Evolutionary conservation across 805 yeast species (phyloP).

Genomic region (Ogataea nakhonphanomensis): DNA sequence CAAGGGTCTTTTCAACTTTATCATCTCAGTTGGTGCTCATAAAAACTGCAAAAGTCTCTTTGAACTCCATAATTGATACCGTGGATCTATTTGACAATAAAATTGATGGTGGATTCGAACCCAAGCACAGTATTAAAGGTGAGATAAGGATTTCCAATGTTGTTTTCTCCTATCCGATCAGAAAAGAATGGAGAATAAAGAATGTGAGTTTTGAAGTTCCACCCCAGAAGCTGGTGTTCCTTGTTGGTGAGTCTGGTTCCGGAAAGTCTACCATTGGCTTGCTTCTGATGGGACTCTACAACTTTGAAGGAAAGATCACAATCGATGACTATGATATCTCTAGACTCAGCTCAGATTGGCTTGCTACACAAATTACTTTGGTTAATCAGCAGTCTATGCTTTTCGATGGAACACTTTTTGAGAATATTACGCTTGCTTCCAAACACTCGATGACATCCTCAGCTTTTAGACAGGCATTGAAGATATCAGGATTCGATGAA

Average conservation of each 20-base stretch:
- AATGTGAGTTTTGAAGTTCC: conserved; percentile 45
- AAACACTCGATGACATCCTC: conserved; percentile 16
- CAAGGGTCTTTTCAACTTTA: conserved; percentile 53
- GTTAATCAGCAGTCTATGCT: conserved; percentile 70
- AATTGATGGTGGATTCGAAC: conserved; percentile 14
- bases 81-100: conserved; percentile 22
- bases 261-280: conserved; percentile 85
- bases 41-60: conserved; percentile 72
- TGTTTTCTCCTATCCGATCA: conserved; percentile 58
- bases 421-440: conserved; percentile 48
- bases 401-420: conserved; percentile 58
- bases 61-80: conserved; percentile 44
- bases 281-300: conserved; percentile 59
- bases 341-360: conserved; percentile 45
- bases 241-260: conserved; percentile 87
- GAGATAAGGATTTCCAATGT: conserved; percentile 54
- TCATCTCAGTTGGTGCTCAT: conserved; percentile 56
- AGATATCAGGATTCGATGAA: conserved; percentile 49
- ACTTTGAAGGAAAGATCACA: conserved; percentile 53
- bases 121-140: conserved; percentile 38
- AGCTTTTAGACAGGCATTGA: conserved; percentile 42
- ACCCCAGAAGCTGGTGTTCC: conserved; percentile 48
- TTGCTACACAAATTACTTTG: conserved; percentile 60
- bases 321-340: conserved; percentile 53
- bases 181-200: conserved; percentile 47